Evolutionary conservation across 1,139 yeast species (phyloP).

Genomic region (Tardiomyces digboiensis): DNA sequence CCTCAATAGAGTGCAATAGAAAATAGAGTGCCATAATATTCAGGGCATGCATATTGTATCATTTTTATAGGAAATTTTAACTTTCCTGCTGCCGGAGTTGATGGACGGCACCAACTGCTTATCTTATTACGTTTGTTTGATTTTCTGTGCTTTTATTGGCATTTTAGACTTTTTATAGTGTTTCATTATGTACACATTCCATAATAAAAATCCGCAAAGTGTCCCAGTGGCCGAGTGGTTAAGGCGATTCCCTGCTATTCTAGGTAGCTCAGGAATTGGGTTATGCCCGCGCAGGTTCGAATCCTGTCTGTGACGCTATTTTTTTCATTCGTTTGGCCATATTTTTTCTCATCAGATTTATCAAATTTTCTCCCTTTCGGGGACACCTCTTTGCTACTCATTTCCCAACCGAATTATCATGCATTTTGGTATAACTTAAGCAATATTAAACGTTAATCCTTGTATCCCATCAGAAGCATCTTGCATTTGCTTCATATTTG

Average conservation of each 20-base stretch:
- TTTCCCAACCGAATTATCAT: too few species aligned
- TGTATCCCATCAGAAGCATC: slow-evolving; percentile 21
- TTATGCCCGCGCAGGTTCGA: slow-evolving; percentile 85
- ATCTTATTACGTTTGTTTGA: too few species aligned
- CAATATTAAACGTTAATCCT: slow-evolving; percentile 18
- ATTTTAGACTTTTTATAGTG: not conserved
- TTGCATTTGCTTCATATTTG: slow-evolving; percentile 21
- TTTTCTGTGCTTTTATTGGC: not conserved
- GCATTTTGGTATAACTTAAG: too few species aligned
- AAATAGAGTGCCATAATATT: too few species aligned
- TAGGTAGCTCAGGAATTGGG: slow-evolving; percentile 59
- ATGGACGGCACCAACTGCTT: too few species aligned
- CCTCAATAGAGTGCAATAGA: too few species aligned
- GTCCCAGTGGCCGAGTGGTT: slow-evolving; percentile 83
- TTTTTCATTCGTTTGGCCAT: slow-evolving; percentile 28
- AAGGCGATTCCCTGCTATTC: slow-evolving; percentile 78
- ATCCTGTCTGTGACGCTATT: slow-evolving; percentile 73
- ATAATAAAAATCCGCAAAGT: not conserved
- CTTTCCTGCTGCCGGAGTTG: too few species aligned
- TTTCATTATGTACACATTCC: not conserved
- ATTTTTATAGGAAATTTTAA: too few species aligned
- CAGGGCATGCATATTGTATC: too few species aligned
- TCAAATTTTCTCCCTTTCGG: too few species aligned
- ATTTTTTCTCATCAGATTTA: too few species aligned
- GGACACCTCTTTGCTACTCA: too few species aligned